A percentile compares a stretch with the other conserved stretches of the same genome.
Evolutionary conservation across 345 rosid genomes (phyloP).

Genomic region (Brassica carinata): DNA sequence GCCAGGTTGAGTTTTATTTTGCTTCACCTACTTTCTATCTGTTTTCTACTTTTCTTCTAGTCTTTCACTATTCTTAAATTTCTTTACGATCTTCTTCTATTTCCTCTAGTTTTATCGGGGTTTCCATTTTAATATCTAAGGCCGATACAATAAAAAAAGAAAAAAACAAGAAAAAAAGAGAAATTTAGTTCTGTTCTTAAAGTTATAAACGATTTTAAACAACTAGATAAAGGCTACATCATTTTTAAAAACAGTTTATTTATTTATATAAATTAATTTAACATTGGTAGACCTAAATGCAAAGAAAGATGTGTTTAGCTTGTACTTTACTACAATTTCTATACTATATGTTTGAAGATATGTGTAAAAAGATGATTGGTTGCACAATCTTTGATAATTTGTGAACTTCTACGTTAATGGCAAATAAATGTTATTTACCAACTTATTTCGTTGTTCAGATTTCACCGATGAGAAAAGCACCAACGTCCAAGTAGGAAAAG

Average conservation of each 20-base stretch:
- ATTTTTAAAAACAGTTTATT: too few species aligned
- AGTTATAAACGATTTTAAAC: background rate
- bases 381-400: background rate
- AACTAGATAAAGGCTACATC: background rate
- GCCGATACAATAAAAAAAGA: too few species aligned
- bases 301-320: background rate
- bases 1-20: background rate
- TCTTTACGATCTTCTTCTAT: too few species aligned
- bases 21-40: background rate
- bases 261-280: too few species aligned
- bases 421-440: constrained; percentile 5
- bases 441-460: constrained; percentile 42
- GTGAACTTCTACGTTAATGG: background rate
- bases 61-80: background rate
- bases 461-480: constrained; percentile 63
- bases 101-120: background rate
- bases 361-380: constrained; percentile 7
- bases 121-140: background rate
- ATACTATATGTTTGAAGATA: background rate
- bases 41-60: background rate
- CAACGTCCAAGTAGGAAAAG: constrained; percentile 51
- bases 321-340: background rate
- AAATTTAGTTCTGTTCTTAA: too few species aligned
- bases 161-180: too few species aligned
- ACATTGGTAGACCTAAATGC: background rate